Base-by-base conservation (phyloP, 108 stramenopile species). In the Cyclotella cryptica region DNA sequence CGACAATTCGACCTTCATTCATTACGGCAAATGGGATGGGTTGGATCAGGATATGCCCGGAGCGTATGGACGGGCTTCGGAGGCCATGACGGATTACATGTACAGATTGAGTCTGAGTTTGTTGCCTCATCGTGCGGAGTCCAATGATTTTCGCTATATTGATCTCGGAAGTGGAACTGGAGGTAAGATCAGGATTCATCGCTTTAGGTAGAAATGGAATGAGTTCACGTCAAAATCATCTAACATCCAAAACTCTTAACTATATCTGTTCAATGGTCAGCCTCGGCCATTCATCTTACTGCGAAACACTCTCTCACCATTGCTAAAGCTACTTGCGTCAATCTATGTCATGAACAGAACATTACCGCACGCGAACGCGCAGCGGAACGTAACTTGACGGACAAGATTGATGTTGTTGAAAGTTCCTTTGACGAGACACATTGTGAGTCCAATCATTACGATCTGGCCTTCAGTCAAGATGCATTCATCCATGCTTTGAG, bases 311-410 rank as follows among this genome's bases (percentile, higher is more conserved):
- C 2, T 17, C 61, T 29, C 15, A 60, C 58, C 22, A 64, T 72
- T 11, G 28, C 72, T 62, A 28, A 86, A 63, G 86, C 79, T 29
- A 76, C 83, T 17, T 79, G 82, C 17, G 71, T 75, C 65, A 86
- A 86, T 40, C 79, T 86, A n/a, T 86, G 82, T 14, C 83, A 82
- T 11, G 86, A 86, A 41, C 86, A 86, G 55, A 86, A 86, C 73
- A 75, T 71, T 17, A 84, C 73, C 71, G 83, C 83, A 1, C 22
- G 66, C 55, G 79, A 67, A 41, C 71, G 79, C n/a, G 81, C 81
- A 0, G 41, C 62, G 13, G 82, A 79, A 29, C 59, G 70, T 9
- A 74, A 78, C 17, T 61, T 86, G 13, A 66, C 72, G 17, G 81
- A 79, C 21, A 44, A 75, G 47, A 73, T 86, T 15, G 63, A 83